Conservation (phyloP, 495 filamentous ascomycete species). For the Penicillium subrubescens region DNA sequence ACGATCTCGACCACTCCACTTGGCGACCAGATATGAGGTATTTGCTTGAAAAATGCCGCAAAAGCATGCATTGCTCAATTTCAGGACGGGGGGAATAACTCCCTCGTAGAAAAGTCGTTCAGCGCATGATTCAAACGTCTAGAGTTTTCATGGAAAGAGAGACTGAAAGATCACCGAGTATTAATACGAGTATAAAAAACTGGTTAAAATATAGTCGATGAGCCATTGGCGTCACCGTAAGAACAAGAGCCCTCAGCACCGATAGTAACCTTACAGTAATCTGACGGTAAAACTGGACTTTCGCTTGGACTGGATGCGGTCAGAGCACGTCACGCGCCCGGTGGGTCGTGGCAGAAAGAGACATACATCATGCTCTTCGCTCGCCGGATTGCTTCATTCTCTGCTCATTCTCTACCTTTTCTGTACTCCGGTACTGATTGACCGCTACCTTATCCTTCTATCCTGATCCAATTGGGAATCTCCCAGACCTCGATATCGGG, state of each 20-base stretch:
- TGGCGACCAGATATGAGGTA: conserved; percentile 19
- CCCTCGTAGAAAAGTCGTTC: background rate
- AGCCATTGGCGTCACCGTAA: background rate
- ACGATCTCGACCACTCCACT: conserved; percentile 21
- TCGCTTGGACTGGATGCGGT: conserved; percentile 29
- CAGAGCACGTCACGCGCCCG: conserved; percentile 46
- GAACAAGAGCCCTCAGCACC: background rate
- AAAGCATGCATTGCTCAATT: conserved; percentile 1
- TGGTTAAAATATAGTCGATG: background rate
- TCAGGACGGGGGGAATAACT: background rate
- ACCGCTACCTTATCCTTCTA: conserved; percentile 10
- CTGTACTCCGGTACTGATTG: conserved; percentile 10
- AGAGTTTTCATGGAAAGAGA: background rate
- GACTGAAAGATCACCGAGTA: background rate
- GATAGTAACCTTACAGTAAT: conserved; percentile 31
- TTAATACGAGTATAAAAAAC: background rate
- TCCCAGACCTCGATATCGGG: conserved; percentile 3
- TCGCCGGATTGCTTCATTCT: conserved; percentile 31
- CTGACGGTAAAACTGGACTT: conserved; percentile 12
- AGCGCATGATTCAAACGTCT: background rate
- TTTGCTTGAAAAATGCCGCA: conserved; percentile 28
- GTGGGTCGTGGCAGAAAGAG: conserved; percentile 48
- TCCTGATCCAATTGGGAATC: conserved; percentile 14
- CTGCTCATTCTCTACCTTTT: conserved; percentile 14
- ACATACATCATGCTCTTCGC: conserved; percentile 44